Base-by-base conservation (phyloP, 2,329 filamentous ascomycete species). In the Cryphonectria parasitica region DNA sequence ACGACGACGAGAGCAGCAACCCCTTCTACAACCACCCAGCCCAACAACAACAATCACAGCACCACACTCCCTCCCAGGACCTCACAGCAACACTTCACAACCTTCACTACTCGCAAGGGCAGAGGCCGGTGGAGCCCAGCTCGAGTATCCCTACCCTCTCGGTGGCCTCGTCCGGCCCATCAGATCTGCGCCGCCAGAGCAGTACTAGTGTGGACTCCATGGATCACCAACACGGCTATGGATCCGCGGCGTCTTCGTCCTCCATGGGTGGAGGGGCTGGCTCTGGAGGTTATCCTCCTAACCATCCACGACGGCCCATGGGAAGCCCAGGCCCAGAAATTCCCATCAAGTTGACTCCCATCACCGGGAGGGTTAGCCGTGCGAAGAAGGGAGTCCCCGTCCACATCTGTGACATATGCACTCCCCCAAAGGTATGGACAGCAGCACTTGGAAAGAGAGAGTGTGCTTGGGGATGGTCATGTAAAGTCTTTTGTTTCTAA, bases 321-420 rank as follows among this genome's bases (percentile, higher is more conserved):
- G 76, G 79, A 69, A 76, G 78, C 69, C 75, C 76, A 61, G 71
- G 78, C 61, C 74, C 77, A 56, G 83, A 84, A 56, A 71, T 81
- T 19, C 81, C 82, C 22, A 78, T 86, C 74, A 88, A 85, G 77
- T 78, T 87, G 73, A 89, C 87, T 31, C 87, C 87, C 15, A 86
- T 89, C 72, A 89, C 87, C 39, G 80, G 84, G 28, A 84, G 86
- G 72, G 84, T 88, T 56, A 89, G 87, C 76, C 83, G 86, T 73
- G 87, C 87, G 62, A 88, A 87, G 81, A 89, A 89, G 77, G 87
- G 87, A 17, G 80, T 88, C n/a, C 85, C 85, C 22, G 87, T 89
- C 67, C 87, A 89, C 76, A 82, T 80, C 2, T 89, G 87, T 73
- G 83, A 88, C 7, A 78, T 81, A 68, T 88, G 86, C 74, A 82